Evolutionary conservation across 257 asterid genomes (phyloP).

Genomic region (Salvia rosmarinus): DNA sequence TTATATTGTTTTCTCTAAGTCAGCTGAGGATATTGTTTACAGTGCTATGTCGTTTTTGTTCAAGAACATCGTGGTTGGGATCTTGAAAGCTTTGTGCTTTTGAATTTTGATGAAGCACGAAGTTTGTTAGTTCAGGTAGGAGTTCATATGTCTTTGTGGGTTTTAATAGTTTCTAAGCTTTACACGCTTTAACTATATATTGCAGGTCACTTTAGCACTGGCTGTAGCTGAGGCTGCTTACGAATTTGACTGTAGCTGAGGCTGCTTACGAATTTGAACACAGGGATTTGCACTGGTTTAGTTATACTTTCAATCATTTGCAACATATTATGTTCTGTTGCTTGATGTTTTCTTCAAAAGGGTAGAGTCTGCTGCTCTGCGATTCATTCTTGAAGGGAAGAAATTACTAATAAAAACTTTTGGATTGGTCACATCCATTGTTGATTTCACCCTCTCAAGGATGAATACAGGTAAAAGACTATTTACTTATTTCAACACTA

Average conservation of each 20-base stretch:
- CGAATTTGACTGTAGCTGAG: slow-evolving; percentile 96
- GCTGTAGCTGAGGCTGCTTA: slow-evolving; percentile 94
- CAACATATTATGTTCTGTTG: slow-evolving; percentile 26
- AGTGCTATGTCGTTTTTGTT: slow-evolving; percentile 80
- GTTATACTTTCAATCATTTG: slow-evolving; percentile 35
- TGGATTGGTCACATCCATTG: slow-evolving; percentile 77
- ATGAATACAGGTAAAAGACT: slow-evolving; percentile 74
- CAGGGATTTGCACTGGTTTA: slow-evolving; percentile 91
- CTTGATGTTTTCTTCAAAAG: slow-evolving; percentile 31
- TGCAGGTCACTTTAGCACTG: slow-evolving; percentile 84
- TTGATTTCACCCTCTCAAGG: slow-evolving; percentile 95
- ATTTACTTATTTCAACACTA: slow-evolving; percentile 20
- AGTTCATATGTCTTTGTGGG: slow-evolving; percentile 17
- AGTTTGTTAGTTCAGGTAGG: slow-evolving; percentile 84
- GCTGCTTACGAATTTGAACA: slow-evolving; percentile 94
- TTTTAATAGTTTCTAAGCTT: slow-evolving; percentile 29
- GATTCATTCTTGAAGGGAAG: slow-evolving; percentile 74
- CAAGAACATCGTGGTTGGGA: slow-evolving; percentile 97
- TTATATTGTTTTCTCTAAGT: slow-evolving; percentile 26
- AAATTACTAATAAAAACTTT: slow-evolving; percentile 60
- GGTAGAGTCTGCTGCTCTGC: slow-evolving; percentile 51
- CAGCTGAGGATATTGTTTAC: slow-evolving; percentile 37
- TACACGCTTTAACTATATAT: slow-evolving; percentile 27
- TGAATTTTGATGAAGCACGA: slow-evolving; percentile 78
- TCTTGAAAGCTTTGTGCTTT: slow-evolving; percentile 88